phyloP scores from a whole-genome alignment of 1,139 yeast genomes.

The Hyphopichia pseudoburtonii region DNA sequence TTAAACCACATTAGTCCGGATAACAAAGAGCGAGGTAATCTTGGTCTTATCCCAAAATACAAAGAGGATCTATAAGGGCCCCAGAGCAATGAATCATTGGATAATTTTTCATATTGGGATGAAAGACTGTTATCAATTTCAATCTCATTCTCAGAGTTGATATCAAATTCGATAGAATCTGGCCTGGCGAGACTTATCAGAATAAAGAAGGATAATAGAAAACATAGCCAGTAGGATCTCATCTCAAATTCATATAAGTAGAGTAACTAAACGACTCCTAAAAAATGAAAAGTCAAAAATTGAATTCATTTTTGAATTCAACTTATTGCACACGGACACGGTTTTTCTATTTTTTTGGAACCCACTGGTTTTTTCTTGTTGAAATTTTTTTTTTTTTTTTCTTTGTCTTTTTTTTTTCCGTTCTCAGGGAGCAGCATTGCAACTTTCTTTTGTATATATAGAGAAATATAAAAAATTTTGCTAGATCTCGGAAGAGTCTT shows the following conservation, averaged over 20 bases:
- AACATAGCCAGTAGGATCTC: not conserved
- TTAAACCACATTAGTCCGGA: conserved; percentile 92
- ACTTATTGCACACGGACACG: too few relatives aligned
- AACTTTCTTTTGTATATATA: too few relatives aligned
- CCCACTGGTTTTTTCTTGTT: too few relatives aligned
- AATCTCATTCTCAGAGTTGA: conserved; percentile 10
- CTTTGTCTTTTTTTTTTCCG: too few relatives aligned
- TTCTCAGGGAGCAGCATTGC: too few relatives aligned
- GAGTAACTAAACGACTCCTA: too few relatives aligned
- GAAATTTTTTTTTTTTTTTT: too few relatives aligned
- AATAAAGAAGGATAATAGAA: conserved; percentile 2
- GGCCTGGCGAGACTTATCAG: conserved; percentile 3
- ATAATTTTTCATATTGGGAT: conserved; percentile 23
- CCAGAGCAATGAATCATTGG: conserved; percentile 58
- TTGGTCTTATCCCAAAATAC: conserved; percentile 83
- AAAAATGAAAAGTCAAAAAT: too few relatives aligned
- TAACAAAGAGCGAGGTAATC: conserved; percentile 71
- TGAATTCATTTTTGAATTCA: too few relatives aligned
- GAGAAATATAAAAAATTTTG: too few relatives aligned
- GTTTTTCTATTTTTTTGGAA: not conserved
- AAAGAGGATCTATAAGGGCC: conserved; percentile 90
- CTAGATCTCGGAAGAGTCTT: too few relatives aligned
- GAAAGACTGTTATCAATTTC: conserved; percentile 11
- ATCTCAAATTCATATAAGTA: not conserved
- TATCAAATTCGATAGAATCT: conserved; percentile 15